Evolutionary conservation across 768 basidiomycete species (phyloP).

Genomic region (Collybia mongolica): DNA sequence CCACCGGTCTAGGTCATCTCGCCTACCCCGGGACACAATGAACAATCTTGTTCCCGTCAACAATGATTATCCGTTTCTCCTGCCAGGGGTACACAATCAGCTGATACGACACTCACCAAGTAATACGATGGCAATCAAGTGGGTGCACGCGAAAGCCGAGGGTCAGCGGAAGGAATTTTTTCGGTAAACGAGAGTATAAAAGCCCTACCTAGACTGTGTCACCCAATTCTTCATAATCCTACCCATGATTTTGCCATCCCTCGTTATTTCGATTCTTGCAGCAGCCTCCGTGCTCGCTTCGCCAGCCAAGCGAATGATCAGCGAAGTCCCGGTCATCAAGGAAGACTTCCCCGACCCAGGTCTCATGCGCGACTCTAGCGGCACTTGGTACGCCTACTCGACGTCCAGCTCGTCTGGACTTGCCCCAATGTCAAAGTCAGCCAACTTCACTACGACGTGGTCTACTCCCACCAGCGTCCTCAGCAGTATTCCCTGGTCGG

Average conservation of each 20-base stretch:
- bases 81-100: no score
- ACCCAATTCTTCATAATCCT: not conserved
- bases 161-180: no score
- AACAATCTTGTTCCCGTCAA: no score
- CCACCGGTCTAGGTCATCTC: no score
- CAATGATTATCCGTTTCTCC: no score
- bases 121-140: no score
- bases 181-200: no score
- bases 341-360: conserved; percentile 1
- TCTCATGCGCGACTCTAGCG: conserved; percentile 1
- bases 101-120: no score
- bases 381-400: conserved; percentile 5
- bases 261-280: not conserved
- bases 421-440: conserved; percentile 3
- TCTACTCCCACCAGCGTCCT: not conserved
- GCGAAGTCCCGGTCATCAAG: conserved; percentile 4
- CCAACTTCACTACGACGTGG: not conserved
- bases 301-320: conserved; percentile 1
- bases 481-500: conserved; percentile 1
- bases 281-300: not conserved
- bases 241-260: not conserved
- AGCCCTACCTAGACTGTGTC: no score
- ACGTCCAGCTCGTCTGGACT: conserved; percentile 1
- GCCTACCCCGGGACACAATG: no score
- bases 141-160: no score